Base-by-base conservation (phyloP, 2,329 filamentous ascomycete genomes). In the Leptosphaerulina australis region DNA sequence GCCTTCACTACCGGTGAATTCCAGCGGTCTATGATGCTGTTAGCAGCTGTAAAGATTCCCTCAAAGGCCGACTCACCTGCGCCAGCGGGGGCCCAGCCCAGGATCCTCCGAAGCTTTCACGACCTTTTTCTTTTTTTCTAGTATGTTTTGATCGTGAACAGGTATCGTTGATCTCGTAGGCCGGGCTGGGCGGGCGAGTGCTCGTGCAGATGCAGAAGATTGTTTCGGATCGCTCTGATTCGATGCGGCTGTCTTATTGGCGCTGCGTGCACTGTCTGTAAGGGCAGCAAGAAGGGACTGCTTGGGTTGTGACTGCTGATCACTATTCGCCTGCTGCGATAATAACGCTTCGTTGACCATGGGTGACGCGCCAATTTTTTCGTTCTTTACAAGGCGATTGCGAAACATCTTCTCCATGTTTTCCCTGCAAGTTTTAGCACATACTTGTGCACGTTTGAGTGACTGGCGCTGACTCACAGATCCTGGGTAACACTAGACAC, bases 31-130 rank as follows among this genome's bases (percentile, higher is more conserved):
- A 10, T 3, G 14, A 15, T 3, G 9, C 1, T 11, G 12, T 50
- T 10, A 50, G 47, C 12, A 6, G 4, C 6, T 14, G 7, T 20
- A 10, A n/a, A 0, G 4, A 4, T 20, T 4, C 4, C 1, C 17
- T 17, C 9, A 4, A 20, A 4, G 2, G 3, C 9, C 15, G 28
- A 30, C 62, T 53, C 44, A 62, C 61, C 58, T 63, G 18, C 47
- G 31, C 71, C 71, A 74, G 2, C 26, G 55, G 11, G 29, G 21
- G 0, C 70, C 71, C 3, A 74, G 53, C 2, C 70, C 68, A 20
- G 35, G 18, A 7, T 50, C 47, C 5, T 56, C 6, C 2, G 50
- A 53, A n/a, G 14, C 44, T 6, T 41, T 38, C 0, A 65, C 70
- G 29, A 48, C 68, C 28, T 59, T 65, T 6, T 53, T 30, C 9